Evolutionary conservation across 495 filamentous ascomycete genomes (phyloP), one percentile per base, ranked within the genome.

Genomic region (Aspergillus diversus): DNA sequence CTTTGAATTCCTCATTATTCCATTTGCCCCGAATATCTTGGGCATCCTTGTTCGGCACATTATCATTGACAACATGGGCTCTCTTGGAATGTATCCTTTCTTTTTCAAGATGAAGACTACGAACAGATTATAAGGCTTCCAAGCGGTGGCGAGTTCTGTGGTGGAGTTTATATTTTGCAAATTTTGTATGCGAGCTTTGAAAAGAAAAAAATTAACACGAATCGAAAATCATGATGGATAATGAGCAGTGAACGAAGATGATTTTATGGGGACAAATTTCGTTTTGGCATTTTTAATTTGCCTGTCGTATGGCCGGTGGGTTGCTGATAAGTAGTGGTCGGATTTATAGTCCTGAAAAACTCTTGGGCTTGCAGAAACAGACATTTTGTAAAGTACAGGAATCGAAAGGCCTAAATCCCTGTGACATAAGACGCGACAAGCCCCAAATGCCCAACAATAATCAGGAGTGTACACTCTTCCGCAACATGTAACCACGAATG

Each of bases 201-300:
- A 68, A 53, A 56, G 43, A 68, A 59, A 57, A 61, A 64, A 60
- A 61, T 59, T 62, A 47, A 61, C 59, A 61, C 47, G 61, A 65
- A 65, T 65, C 59, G 63, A 65, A 66, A 70, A 67, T 57, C 53
- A 65, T 70, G 68, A 70, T 65, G 68, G 64, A 63, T 65, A 64
- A 70, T 63, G 68, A 70, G 56, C 62, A 39, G 57, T 66, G 57
- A 58, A 66, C 55, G 43, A 64, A 42, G 11, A 47, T 62, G 27
- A 59, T 43, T 48, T 52, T 31, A 50, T 17, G 16, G 16, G 16
- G 47, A 43, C n/a, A 43, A 6, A 4, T 50, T 50, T 50, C 11
- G 1, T 50, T 1, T 9, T 15, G 9, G 9, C 39, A 43, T n/a
- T 43, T 43, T 12, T 4, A 43, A 12, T 12, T 43, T 43, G 39